Evolutionary conservation across 2,329 filamentous ascomycete species (phyloP), one percentile per base, ranked within the genome.

Genomic region (Phialocephala sp.): DNA sequence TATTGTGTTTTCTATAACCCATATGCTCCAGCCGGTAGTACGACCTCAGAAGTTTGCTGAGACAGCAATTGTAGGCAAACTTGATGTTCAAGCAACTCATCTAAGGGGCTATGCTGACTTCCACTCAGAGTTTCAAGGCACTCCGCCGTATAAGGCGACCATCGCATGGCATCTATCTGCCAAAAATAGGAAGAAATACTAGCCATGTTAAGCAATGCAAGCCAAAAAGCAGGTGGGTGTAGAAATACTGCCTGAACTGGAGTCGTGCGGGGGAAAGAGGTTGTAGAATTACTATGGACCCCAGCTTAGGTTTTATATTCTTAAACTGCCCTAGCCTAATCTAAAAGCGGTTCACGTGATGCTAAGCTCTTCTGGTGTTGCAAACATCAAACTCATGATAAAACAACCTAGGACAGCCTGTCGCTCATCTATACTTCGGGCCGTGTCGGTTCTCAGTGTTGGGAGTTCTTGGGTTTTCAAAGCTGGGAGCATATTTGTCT

Each of bases 131-230:
- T 22, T 14, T 61, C 20, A 3, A 61, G 12, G 39, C 59, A 61
- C 27, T 61, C 43, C 5, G 32, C 27, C 59, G 54, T 50, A 22
- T 61, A 54, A 5, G 59, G 35, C 14, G 59, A 52, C 43, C 59
- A 61, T 36, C 6, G 4, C 24, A 61, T n/a, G 1, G 59, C 24
- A 37, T 61, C 59, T 8, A 52, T 61, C 22, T 39, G 41, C 4
- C 24, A 9, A 24, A 61, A 54, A 27, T 61, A 61, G 20, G 39
- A 61, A 8, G 59, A 61, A 8, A 52, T 24, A 32, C 59, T 61
- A 54, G 9, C 8, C 2, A 52, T 35, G 22, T 52, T n/a, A 61
- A 39, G 37, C 14, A 3, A 2, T 24, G 6, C 9, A 22, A 9
- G 2, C 9, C 4, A 32, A 20, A 2, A 18, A 22, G 5, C 14